Evolutionary conservation across 176 grass and related monocot species (phyloP).

Genomic region (Rhynchospora breviuscula): DNA sequence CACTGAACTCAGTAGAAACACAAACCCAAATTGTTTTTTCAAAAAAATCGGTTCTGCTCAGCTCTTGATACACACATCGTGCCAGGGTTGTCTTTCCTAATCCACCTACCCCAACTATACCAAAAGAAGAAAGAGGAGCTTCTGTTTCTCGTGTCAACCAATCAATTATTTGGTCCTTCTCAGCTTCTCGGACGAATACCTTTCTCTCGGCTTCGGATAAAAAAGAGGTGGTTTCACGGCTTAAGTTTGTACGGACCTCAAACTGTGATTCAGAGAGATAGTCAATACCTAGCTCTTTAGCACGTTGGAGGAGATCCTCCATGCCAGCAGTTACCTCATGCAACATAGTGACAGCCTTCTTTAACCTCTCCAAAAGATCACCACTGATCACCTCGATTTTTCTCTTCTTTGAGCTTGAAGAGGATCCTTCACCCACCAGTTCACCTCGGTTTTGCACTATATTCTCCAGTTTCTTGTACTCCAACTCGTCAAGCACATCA

Average conservation of each 20-base stretch:
- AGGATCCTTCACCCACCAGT: background rate
- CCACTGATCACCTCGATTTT: no score
- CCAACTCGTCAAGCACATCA: no score
- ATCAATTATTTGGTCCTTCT: no score
- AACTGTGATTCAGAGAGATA: background rate
- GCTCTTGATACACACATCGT: background rate
- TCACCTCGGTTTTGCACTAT: background rate
- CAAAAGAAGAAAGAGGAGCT: background rate
- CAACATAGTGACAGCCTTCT: no score
- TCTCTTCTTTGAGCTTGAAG: no score
- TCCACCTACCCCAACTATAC: slow-evolving; percentile 17
- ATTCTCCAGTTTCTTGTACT: no score
- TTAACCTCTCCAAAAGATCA: no score
- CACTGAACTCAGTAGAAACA: background rate
- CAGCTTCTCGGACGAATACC: no score
- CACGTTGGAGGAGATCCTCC: background rate
- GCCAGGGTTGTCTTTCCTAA: slow-evolving; percentile 25
- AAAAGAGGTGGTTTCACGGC: background rate
- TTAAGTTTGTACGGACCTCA: background rate
- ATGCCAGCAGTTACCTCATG: background rate
- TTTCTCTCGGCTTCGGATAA: no score
- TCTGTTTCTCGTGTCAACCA: no score
- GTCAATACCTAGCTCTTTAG: background rate
- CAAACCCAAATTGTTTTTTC: background rate
- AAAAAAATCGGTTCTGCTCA: background rate